A percentile compares a stretch with the other conserved stretches of the same genome.
Evolutionary conservation across 2,329 filamentous ascomycete genomes (phyloP).

Genomic region (Dothidotthia symphoricarpi): DNA sequence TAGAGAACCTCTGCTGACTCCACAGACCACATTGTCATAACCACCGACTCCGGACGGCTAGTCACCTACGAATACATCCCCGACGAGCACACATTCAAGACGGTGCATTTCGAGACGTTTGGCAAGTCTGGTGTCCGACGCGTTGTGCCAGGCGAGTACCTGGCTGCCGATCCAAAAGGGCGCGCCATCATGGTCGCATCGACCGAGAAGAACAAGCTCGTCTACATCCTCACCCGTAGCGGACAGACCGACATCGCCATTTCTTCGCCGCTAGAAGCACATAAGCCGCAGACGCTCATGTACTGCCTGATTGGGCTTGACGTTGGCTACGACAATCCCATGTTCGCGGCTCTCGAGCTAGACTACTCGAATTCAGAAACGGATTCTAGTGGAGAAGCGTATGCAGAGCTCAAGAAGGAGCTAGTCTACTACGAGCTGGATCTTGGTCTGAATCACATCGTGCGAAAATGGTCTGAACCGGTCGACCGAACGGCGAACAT

Average conservation of each 20-base stretch:
- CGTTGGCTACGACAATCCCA: conserved; percentile 93
- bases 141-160: conserved; percentile 92
- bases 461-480: conserved; percentile 91
- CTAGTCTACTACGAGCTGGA: conserved; percentile 98
- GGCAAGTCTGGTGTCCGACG: conserved; percentile 94
- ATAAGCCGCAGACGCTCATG: conserved; percentile 87
- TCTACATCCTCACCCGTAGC: conserved; percentile 96
- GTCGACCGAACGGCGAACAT: conserved; percentile 87
- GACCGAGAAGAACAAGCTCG: conserved; percentile 98
- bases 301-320: conserved; percentile 86
- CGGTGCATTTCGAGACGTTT: conserved; percentile 94
- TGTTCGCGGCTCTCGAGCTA: conserved; percentile 91
- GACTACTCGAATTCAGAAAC: conserved; percentile 91
- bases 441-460: conserved; percentile 93
- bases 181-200: conserved; percentile 92
- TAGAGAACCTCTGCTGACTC: conserved; percentile 33
- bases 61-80: conserved; percentile 90
- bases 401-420: conserved; percentile 79
- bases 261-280: conserved; percentile 92
- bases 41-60: conserved; percentile 93
- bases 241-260: conserved; percentile 93
- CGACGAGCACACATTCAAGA: conserved; percentile 80
- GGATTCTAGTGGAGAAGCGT: conserved; percentile 81
- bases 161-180: conserved; percentile 93
- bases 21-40: conserved; percentile 91